These are phyloP conservation scores for Yarrowia sp. DNA, from an alignment of 805 yeast species.

Conservation along the genomic window DNA sequence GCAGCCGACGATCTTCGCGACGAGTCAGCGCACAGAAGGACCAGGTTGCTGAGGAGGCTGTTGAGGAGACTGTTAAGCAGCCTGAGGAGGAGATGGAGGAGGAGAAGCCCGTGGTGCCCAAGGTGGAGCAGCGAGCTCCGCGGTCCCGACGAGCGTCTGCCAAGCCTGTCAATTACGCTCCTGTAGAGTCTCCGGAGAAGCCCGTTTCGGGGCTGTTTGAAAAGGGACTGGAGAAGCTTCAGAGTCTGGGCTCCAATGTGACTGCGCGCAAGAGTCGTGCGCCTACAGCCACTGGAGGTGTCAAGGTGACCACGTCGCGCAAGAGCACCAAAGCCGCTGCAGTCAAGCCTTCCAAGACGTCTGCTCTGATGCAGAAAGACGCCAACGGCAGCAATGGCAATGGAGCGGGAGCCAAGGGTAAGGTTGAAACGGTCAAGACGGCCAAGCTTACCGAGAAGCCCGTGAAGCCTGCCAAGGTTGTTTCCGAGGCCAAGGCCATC, in stretches of 20 bases:
- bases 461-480: background rate
- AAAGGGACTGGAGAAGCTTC: background rate
- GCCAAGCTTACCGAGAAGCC: slow-evolving; percentile 1
- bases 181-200: background rate
- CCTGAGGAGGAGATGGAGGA: background rate
- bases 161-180: background rate
- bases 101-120: background rate
- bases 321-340: background rate
- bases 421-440: background rate
- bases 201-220: background rate
- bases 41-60: background rate
- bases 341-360: background rate
- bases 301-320: slow-evolving; percentile 3
- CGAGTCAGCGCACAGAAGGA: background rate
- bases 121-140: no score
- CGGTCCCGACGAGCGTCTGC: background rate
- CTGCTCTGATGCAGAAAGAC: slow-evolving; percentile 5
- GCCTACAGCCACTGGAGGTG: slow-evolving; percentile 14
- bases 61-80: background rate
- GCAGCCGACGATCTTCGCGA: background rate
- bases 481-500: background rate
- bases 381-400: background rate
- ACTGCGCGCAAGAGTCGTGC: background rate
- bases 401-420: background rate
- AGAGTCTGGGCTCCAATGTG: background rate